Conservation (phyloP, 768 basidiomycete species). For the Pluteus cervinus region DNA sequence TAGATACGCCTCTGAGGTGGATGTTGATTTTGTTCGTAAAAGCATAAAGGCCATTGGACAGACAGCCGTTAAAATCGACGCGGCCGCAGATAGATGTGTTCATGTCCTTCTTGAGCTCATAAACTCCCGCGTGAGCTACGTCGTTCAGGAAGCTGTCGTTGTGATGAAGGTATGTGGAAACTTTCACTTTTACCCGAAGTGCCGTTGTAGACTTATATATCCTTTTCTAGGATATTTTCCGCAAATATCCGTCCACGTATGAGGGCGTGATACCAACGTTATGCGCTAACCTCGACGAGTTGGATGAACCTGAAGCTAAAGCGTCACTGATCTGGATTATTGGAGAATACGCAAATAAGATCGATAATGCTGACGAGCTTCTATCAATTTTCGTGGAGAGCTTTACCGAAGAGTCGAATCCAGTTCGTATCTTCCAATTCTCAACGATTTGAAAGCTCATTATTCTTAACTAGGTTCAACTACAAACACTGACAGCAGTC, state of each 20-base stretch:
- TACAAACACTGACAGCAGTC: constrained; percentile 87
- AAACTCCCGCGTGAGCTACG: constrained; percentile 89
- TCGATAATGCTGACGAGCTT: constrained; percentile 94
- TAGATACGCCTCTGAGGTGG: constrained; percentile 95
- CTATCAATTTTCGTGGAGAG: constrained; percentile 85
- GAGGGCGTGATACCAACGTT: constrained; percentile 95
- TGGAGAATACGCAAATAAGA: constrained; percentile 96
- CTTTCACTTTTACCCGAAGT: not conserved
- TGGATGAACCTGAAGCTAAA: constrained; percentile 98
- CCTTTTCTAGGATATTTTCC: constrained; percentile 81
- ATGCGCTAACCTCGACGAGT: constrained; percentile 90
- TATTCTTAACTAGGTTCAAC: constrained; percentile 45
- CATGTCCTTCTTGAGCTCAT: constrained; percentile 92
- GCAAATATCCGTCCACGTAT: constrained; percentile 93
- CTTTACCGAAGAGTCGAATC: constrained; percentile 91
- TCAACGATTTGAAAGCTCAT: constrained; percentile 5
- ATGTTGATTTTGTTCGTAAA: constrained; percentile 96
- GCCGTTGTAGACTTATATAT: not conserved
- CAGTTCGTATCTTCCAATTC: constrained; percentile 40
- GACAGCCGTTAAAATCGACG: constrained; percentile 92
- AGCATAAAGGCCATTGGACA: constrained; percentile 96
- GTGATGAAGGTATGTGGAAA: constrained; percentile 96
- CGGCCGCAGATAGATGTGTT: constrained; percentile 89
- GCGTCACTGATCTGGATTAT: constrained; percentile 99
- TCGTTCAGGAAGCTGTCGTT: constrained; percentile 96